These are phyloP conservation scores for Erigeron canadensis DNA, from an alignment of 129 eudicot genomes.

Conservation along the genomic window DNA sequence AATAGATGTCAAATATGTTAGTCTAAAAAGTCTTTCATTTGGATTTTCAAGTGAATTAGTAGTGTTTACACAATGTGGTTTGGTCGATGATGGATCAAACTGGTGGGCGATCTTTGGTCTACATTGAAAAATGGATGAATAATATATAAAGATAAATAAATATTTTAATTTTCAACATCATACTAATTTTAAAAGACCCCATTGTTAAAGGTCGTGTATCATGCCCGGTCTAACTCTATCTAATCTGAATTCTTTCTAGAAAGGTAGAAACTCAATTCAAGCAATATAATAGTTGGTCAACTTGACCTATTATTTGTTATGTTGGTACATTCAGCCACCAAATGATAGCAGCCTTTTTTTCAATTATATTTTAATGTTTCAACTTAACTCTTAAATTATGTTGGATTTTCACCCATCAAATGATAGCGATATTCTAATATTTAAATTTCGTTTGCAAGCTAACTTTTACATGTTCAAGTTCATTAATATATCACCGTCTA, in stretches of 20 bases:
- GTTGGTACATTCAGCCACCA: constrained; percentile 20
- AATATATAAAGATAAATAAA: no score
- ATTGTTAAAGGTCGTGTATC: constrained; percentile 8
- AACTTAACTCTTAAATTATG: no score
- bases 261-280: no score
- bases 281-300: constrained; percentile 3
- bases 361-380: not conserved
- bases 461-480: no score
- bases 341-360: not conserved
- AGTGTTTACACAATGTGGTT: not conserved
- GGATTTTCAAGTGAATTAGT: not conserved
- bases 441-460: no score
- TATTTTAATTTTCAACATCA: no score
- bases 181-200: no score
- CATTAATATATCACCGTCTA: no score
- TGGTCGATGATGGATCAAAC: not conserved
- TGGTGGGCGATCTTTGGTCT: not conserved
- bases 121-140: no score
- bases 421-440: no score
- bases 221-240: constrained; percentile 6
- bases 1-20: no score
- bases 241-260: constrained; percentile 17
- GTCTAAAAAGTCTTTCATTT: not conserved
- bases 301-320: constrained; percentile 28
- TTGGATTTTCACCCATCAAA: no score